These are phyloP conservation scores for Fragaria vesca DNA, from an alignment of 306 rosid genomes.

Conservation along the genomic window DNA sequence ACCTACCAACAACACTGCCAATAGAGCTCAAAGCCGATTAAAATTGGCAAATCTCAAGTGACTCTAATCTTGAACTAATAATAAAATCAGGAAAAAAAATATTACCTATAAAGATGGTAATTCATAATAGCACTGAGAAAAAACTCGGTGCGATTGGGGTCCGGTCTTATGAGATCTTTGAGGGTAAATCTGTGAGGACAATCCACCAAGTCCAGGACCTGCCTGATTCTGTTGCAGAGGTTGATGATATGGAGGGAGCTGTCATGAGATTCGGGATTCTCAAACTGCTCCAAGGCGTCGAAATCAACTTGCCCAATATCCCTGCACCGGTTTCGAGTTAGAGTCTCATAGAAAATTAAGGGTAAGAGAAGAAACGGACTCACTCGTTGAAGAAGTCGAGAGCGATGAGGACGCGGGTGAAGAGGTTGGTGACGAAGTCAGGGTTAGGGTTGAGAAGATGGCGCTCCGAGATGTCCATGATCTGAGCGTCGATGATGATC, in stretches of 20 bases:
- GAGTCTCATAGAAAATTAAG: no score
- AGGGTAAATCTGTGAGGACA: slow-evolving; percentile 60
- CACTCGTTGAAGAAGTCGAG: slow-evolving; percentile 54
- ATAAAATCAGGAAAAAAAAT: no score
- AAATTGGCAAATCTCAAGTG: no score
- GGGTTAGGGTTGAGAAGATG: slow-evolving; percentile 51
- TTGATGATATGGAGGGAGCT: slow-evolving; percentile 45
- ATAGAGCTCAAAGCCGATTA: no score
- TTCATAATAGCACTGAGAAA: slow-evolving; percentile 75
- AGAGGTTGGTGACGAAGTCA: slow-evolving; percentile 55
- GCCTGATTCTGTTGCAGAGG: slow-evolving; percentile 51
- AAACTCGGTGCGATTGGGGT: slow-evolving; percentile 47
- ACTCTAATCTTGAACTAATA: no score
- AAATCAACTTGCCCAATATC: slow-evolving; percentile 80
- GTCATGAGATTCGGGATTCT: slow-evolving; percentile 60
- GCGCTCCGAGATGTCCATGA: slow-evolving; percentile 54
- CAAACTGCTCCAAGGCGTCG: slow-evolving; percentile 65
- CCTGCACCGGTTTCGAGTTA: slow-evolving; percentile 32
- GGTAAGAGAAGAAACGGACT: background rate
- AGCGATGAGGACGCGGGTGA: slow-evolving; percentile 48
- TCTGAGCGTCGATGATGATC: slow-evolving; percentile 40
- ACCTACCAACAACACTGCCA: no score
- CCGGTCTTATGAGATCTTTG: slow-evolving; percentile 63
- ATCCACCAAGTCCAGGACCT: slow-evolving; percentile 45
- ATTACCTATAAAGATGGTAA: slow-evolving; percentile 61